Base-by-base conservation (phyloP, 1,139 yeast species). In the Saccharomyces hybrid region DNA sequence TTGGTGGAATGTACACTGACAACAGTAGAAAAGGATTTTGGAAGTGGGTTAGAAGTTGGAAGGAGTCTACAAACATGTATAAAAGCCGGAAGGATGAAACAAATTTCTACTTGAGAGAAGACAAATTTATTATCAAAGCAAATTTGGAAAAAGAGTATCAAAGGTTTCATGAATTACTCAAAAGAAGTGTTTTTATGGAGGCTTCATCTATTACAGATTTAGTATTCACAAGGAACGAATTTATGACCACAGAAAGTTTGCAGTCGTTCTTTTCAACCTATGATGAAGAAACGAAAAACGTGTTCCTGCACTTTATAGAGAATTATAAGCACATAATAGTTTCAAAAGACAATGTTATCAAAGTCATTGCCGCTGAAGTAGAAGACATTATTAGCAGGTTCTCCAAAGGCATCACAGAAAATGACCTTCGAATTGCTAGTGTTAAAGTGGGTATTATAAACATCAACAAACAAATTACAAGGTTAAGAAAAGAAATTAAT, bases 401-500 rank as follows among this genome's bases (percentile, higher is more conserved):
- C 29, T 48, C 56, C 4, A 48, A 38, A 5, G 52, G 32, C 5
- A 59, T 73, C 4, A 69, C 73, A 1, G 72, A 67, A 19, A 63
- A 67, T 47, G 76, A 73, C 55, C 52, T 54, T 23, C 64, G 66
- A 3, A 68, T 72, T 2, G 63, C 67, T 1, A 64, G 68, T 29
- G 57, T 72, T 23, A 71, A 71, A 54, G 34, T 59, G 7, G 64
- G 70, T 0, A 55, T 59, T 9, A 27, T 19, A 6, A 58, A 55
- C 27, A 46, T 63, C 14, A 51, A 57, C 7, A 47, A 34, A 27
- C 66, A 61, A 49, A 56, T 63, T 3, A 38, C 50, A 2, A 54
- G 58, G 38, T 23, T 66, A 19, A 59, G 57, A 52, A 27, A 27
- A 13, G 62, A 62, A 25, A 49, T 60, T 25, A 38, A 50, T 3